Percentiles rank a stretch among this genome's conserved stretches.
phyloP scores from a whole-genome alignment of 2,329 filamentous ascomycete genomes.

The Neobulgaria alba region DNA sequence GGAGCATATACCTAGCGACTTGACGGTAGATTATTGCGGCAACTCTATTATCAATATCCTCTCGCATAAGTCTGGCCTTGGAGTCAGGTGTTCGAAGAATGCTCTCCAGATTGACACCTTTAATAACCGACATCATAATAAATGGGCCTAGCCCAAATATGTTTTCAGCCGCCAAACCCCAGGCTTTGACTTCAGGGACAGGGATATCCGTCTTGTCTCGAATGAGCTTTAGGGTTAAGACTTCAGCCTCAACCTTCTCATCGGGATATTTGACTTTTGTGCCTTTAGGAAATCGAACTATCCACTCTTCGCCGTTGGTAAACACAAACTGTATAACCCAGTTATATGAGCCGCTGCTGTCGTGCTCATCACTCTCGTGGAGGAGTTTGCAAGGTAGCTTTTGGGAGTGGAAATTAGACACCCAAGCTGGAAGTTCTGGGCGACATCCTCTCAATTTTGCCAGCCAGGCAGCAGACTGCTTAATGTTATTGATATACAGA shows the following conservation, averaged over 20 bases:
- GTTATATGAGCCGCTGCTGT: conserved; percentile 5
- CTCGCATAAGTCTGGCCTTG: conserved; percentile 6
- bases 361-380: conserved; percentile 3
- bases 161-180: conserved; percentile 24
- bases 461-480: no score
- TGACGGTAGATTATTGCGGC: conserved; percentile 10
- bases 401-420: conserved; percentile 4
- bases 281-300: conserved; percentile 11
- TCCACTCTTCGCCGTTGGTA: conserved; percentile 7
- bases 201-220: conserved; percentile 11
- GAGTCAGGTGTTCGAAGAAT: conserved; percentile 8
- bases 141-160: conserved; percentile 10
- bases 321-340: conserved; percentile 6
- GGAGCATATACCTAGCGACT: conserved; percentile 10
- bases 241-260: conserved; percentile 13
- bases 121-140: conserved; percentile 12
- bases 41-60: conserved; percentile 11
- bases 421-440: no score
- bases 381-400: conserved; percentile 4
- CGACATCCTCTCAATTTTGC: no score
- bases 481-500: no score
- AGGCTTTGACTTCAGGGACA: conserved; percentile 22
- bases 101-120: conserved; percentile 10
- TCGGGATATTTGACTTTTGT: conserved; percentile 11
- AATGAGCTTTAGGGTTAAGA: conserved; percentile 10